Evolutionary conservation across 129 eudicot genomes (phyloP).

Genomic region (Heracleum sosnowskyi): DNA sequence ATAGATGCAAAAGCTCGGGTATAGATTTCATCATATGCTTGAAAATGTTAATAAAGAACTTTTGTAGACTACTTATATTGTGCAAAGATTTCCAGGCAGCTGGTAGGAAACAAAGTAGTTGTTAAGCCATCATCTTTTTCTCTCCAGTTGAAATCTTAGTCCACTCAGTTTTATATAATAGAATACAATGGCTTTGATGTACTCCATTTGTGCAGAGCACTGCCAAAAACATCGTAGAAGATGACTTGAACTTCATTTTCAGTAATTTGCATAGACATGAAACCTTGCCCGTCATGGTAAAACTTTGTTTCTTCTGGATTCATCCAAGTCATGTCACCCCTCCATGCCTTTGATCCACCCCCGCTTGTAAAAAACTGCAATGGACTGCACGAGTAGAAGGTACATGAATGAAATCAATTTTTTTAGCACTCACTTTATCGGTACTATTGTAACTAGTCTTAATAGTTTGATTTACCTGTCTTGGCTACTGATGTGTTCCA

Average conservation of each 20-base stretch:
- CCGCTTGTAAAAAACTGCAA: conserved; percentile 89
- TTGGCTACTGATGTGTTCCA: conserved; percentile 54
- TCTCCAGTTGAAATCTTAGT: not conserved
- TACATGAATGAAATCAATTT: not conserved
- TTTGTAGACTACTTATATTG: not conserved
- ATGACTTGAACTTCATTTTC: conserved; percentile 26
- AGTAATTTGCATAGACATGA: conserved; percentile 56
- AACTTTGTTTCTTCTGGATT: conserved; percentile 41
- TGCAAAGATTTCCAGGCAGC: not conserved
- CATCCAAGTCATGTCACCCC: conserved; percentile 38
- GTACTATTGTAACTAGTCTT: not conserved
- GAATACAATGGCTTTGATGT: conserved; percentile 28
- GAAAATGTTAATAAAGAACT: not conserved
- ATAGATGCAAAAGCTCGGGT: not conserved
- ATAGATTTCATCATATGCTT: not conserved
- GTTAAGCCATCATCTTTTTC: not conserved
- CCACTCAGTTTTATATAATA: not conserved
- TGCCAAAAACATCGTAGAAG: conserved; percentile 61
- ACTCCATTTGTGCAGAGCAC: conserved; percentile 59
- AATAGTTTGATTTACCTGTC: conserved; percentile 37
- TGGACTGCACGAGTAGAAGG: conserved; percentile 29
- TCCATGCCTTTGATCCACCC: conserved; percentile 95
- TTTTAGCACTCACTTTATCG: not conserved
- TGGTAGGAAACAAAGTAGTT: not conserved
- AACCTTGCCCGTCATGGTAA: conserved; percentile 94